Percentiles rank a stretch among this genome's conserved stretches.
These are phyloP conservation scores for Corinectria fuckeliana DNA, from an alignment of 2,329 filamentous ascomycete genomes.

Conservation along the genomic window DNA sequence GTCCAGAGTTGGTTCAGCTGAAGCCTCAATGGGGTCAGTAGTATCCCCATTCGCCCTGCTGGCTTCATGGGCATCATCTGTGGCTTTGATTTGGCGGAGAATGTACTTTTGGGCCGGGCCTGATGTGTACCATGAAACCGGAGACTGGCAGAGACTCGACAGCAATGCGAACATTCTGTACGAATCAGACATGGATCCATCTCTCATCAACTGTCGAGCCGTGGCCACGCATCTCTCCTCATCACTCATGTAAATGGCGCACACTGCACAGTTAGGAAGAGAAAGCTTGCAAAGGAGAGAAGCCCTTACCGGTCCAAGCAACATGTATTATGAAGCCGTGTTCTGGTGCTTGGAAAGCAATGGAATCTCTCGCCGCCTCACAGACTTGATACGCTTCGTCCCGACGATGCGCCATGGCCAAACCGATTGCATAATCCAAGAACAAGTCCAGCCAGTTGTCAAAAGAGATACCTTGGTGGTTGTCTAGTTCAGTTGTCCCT, in stretches of 20 bases:
- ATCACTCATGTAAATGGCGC: slow-evolving; percentile 81
- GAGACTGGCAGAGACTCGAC: slow-evolving; percentile 77
- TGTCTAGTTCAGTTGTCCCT: slow-evolving; percentile 45
- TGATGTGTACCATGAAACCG: slow-evolving; percentile 77
- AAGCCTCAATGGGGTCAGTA: background rate
- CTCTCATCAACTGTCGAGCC: slow-evolving; percentile 83
- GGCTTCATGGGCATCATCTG: slow-evolving; percentile 70
- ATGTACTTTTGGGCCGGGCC: slow-evolving; percentile 90
- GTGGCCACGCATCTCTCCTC: slow-evolving; percentile 76
- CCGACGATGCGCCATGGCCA: slow-evolving; percentile 71
- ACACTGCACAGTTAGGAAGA: slow-evolving; percentile 58
- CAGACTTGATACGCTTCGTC: slow-evolving; percentile 82
- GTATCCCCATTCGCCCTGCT: slow-evolving; percentile 40
- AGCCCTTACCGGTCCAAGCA: slow-evolving; percentile 71
- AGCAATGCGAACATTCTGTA: slow-evolving; percentile 83
- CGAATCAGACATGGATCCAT: slow-evolving; percentile 80
- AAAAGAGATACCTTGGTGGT: slow-evolving; percentile 81
- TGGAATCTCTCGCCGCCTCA: slow-evolving; percentile 78
- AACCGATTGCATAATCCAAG: slow-evolving; percentile 80
- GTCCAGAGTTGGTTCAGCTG: slow-evolving; percentile 60
- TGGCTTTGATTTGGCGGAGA: slow-evolving; percentile 86
- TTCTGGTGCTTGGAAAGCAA: slow-evolving; percentile 77
- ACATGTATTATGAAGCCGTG: slow-evolving; percentile 77
- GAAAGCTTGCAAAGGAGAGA: background rate
- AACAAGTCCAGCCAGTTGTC: slow-evolving; percentile 89